Conservation (phyloP, 129 eudicot genomes). For the Arctium minus region DNA sequence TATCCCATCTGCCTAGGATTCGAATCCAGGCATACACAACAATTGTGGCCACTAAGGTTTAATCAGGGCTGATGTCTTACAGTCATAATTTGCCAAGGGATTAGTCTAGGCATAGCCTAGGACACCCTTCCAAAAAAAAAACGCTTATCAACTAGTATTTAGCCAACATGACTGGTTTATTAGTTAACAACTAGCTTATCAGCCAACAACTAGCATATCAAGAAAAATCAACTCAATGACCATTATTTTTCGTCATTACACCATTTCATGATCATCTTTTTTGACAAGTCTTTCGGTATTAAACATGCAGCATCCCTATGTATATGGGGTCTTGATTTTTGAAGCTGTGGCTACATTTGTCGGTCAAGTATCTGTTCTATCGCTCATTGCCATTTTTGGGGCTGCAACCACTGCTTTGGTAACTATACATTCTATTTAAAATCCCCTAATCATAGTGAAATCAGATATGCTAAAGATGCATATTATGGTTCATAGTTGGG, state of each 20-base stretch:
- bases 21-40: no score
- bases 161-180: no score
- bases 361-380: constrained; percentile 85
- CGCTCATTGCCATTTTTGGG: constrained; percentile 86
- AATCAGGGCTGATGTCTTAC: no score
- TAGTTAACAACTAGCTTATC: neutral
- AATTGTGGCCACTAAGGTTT: no score
- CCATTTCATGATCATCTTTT: constrained; percentile 2
- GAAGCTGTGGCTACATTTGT: constrained; percentile 88
- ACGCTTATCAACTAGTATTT: no score
- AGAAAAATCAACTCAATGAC: constrained; percentile 2
- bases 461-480: neutral
- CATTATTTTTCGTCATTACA: neutral
- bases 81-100: no score
- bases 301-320: constrained; percentile 73
- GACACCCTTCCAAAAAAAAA: no score
- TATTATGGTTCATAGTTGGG: constrained; percentile 11
- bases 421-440: neutral
- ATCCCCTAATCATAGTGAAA: neutral
- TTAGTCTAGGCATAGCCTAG: no score
- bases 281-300: neutral
- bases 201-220: neutral
- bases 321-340: constrained; percentile 74
- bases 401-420: constrained; percentile 95
- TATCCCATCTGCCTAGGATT: no score